A percentile compares a stretch with the other conserved stretches of the same genome.
phyloP scores from a whole-genome alignment of 148 eudicot species.

The Diospyros lotus region DNA sequence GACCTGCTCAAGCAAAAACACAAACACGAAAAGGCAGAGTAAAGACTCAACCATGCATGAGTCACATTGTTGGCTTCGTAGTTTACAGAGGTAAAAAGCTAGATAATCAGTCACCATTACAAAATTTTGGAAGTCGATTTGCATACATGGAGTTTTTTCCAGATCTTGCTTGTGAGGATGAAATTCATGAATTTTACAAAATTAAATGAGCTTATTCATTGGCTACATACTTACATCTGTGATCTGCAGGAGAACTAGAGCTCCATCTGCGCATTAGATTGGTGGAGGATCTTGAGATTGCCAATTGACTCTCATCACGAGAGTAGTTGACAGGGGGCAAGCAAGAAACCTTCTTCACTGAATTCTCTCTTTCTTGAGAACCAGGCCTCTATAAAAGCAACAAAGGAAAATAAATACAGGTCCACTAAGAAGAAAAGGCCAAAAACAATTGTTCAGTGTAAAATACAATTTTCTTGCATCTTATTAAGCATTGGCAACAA shows the following conservation, averaged over 20 bases:
- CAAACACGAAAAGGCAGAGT: background rate
- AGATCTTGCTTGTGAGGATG: background rate
- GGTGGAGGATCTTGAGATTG: constrained; percentile 57
- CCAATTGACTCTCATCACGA: constrained; percentile 77
- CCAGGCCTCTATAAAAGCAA: constrained; percentile 52
- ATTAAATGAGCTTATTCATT: background rate
- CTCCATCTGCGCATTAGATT: constrained; percentile 65
- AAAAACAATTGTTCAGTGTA: background rate
- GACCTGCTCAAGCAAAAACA: constrained; percentile 42
- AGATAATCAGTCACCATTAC: background rate
- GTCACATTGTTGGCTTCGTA: background rate
- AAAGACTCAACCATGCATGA: background rate
- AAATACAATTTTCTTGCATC: background rate
- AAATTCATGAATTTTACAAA: background rate
- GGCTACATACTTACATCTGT: constrained; percentile 53
- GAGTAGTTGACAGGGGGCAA: constrained; percentile 51
- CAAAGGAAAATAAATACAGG: background rate
- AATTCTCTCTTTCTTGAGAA: constrained; percentile 80
- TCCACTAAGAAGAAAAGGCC: background rate
- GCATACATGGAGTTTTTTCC: background rate
- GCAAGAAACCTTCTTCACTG: constrained; percentile 48
- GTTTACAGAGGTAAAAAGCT: background rate
- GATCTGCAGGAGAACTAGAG: constrained; percentile 48
- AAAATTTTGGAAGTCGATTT: background rate
- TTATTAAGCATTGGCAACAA: constrained; percentile 4